Conservation (phyloP, 345 rosid species). For the rapeseed (Brassica napus) region DNA sequence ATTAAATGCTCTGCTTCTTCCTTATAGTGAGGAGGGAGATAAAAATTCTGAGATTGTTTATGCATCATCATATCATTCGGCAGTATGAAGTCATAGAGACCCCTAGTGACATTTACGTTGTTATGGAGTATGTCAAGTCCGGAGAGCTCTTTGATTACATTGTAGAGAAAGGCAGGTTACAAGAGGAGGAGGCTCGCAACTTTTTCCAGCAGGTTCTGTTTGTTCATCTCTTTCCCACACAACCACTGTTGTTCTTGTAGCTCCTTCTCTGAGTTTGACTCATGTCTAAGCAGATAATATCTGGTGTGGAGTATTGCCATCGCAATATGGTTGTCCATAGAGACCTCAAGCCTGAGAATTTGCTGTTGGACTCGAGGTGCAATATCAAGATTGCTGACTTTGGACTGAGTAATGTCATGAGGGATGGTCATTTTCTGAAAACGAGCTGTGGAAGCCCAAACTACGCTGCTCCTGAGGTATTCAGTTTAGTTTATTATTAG, state of each 20-base stretch:
- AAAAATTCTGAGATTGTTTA: constrained; percentile 77
- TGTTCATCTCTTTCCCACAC: constrained; percentile 43
- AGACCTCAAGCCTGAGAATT: constrained; percentile 96
- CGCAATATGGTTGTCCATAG: constrained; percentile 92
- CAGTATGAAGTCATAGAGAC: constrained; percentile 97
- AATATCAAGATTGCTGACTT: constrained; percentile 95
- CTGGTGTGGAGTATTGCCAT: constrained; percentile 94
- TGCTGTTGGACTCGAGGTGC: constrained; percentile 84
- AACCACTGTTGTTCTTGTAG: no score
- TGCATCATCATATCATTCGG: constrained; percentile 94
- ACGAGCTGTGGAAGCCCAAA: constrained; percentile 97
- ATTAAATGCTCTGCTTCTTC: background rate
- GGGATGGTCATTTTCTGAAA: constrained; percentile 93
- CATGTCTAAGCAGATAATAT: constrained; percentile 65
- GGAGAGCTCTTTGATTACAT: constrained; percentile 98
- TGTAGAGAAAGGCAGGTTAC: constrained; percentile 82
- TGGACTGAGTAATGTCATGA: constrained; percentile 93
- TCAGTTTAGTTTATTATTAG: background rate
- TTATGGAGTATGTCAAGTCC: constrained; percentile 92
- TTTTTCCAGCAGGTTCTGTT: constrained; percentile 90
- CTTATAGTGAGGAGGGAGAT: constrained; percentile 85
- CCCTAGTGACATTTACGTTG: constrained; percentile 69
- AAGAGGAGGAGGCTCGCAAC: constrained; percentile 90
- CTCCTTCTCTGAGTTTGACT: constrained; percentile 26
- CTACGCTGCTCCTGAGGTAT: constrained; percentile 84